Percentiles rank a stretch among this genome's conserved stretches.
Conservation (phyloP, 345 rosid genomes). For the Acer campestre region DNA sequence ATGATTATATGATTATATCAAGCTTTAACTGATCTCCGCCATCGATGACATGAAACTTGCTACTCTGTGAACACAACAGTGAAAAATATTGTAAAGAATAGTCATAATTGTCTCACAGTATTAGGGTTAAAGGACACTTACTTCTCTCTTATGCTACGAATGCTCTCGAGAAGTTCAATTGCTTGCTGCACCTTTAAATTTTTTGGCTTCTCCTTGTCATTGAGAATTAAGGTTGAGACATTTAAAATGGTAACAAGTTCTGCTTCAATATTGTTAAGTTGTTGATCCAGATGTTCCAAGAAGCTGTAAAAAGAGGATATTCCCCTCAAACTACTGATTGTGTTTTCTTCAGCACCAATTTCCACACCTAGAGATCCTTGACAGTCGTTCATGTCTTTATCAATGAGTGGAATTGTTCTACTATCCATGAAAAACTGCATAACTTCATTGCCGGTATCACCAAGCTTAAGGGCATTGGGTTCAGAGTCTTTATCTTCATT, state of each 20-base stretch:
- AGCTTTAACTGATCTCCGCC: conserved; percentile 25
- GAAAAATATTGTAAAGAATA: not conserved
- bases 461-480: not conserved
- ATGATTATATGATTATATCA: not conserved
- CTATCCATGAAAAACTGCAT: conserved; percentile 18
- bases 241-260: conserved; percentile 65
- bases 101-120: conserved; percentile 9
- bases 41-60: conserved; percentile 29
- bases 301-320: conserved; percentile 62
- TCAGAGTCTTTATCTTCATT: conserved; percentile 23
- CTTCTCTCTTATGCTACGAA: conserved; percentile 60
- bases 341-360: conserved; percentile 29
- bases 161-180: conserved; percentile 61
- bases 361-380: conserved; percentile 29
- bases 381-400: conserved; percentile 27
- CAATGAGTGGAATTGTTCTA: conserved; percentile 20
- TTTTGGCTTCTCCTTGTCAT: conserved; percentile 48
- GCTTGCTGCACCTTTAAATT: conserved; percentile 62
- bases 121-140: conserved; percentile 21
- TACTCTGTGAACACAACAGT: conserved; percentile 35
- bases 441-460: conserved; percentile 29
- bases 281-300: conserved; percentile 59
- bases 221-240: conserved; percentile 55
- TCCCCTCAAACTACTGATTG: conserved; percentile 25
- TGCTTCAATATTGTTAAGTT: conserved; percentile 62